Evolutionary conservation across 2,329 filamentous ascomycete genomes (phyloP).

Genomic region (Aspergillus sp.): DNA sequence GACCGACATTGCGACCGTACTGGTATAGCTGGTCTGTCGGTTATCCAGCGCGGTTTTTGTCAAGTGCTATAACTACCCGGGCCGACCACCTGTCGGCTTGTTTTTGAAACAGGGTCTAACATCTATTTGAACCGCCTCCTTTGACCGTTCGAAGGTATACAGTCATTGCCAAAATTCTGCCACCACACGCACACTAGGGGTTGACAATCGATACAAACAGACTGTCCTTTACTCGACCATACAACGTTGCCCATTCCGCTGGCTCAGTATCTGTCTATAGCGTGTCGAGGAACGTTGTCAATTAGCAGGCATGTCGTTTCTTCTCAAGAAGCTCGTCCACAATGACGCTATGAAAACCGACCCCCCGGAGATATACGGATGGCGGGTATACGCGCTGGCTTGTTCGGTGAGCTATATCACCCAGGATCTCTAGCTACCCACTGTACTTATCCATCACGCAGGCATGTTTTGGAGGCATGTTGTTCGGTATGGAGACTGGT

Average conservation of each 20-base stretch:
- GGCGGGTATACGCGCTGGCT: constrained; percentile 65
- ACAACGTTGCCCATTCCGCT: not conserved
- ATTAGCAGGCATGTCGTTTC: constrained; percentile 36
- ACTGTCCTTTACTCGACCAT: not conserved
- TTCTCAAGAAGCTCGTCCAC: constrained; percentile 60
- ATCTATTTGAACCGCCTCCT: not conserved
- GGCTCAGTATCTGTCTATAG: not conserved
- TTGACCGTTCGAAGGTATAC: not conserved
- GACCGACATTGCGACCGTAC: not conserved
- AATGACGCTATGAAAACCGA: constrained; percentile 72
- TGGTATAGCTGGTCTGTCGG: constrained; percentile 1
- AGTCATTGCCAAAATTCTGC: not conserved
- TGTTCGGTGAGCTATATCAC: constrained; percentile 49
- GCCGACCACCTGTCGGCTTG: not conserved
- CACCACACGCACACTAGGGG: not conserved
- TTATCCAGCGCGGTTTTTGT: constrained; percentile 1
- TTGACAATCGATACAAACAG: not conserved
- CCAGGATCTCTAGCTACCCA: not conserved
- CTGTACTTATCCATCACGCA: constrained; percentile 13
- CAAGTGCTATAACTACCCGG: constrained; percentile 7
- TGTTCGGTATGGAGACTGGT: constrained; percentile 67
- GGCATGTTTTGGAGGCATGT: constrained; percentile 68
- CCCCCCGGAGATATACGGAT: constrained; percentile 68
- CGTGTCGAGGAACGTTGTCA: not conserved
- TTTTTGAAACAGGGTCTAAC: not conserved